Percentiles rank a stretch among this genome's conserved stretches.
Conservation (phyloP, 2,329 filamentous ascomycete species). For the Fusarium burgessii region DNA sequence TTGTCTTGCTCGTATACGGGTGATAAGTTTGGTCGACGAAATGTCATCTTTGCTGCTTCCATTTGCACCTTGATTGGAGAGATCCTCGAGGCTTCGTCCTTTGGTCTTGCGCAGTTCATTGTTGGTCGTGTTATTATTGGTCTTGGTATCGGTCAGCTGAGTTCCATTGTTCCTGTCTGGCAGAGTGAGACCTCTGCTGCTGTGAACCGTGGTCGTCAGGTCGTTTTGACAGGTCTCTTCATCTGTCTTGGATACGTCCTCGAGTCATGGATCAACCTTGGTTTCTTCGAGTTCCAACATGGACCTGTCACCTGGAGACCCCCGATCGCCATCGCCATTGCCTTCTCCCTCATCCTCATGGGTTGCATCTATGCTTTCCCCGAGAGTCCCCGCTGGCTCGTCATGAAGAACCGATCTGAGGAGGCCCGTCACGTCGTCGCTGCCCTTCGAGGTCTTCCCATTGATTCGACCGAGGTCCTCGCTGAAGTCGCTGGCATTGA, state of each 20-base stretch:
- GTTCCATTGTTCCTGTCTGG: constrained; percentile 66
- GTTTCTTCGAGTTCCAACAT: constrained; percentile 51
- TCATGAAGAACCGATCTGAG: constrained; percentile 49
- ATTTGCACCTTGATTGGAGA: constrained; percentile 65
- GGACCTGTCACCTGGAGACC: constrained; percentile 53
- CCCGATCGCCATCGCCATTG: constrained; percentile 52
- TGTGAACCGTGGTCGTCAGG: constrained; percentile 60
- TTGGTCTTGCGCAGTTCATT: constrained; percentile 51
- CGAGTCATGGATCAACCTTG: constrained; percentile 60
- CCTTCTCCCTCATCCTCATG: constrained; percentile 51
- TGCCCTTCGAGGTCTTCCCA: constrained; percentile 53
- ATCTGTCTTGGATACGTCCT: constrained; percentile 58
- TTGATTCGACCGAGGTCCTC: constrained; percentile 53
- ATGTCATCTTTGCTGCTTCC: constrained; percentile 66
- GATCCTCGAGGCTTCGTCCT: constrained; percentile 65
- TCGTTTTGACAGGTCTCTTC: constrained; percentile 64
- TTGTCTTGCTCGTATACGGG: constrained; percentile 58
- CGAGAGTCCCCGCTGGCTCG: constrained; percentile 54
- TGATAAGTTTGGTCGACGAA: constrained; percentile 68
- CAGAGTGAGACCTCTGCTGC: constrained; percentile 64
- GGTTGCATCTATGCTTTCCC: constrained; percentile 51
- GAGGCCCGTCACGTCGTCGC: constrained; percentile 52
- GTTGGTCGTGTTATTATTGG: constrained; percentile 64
- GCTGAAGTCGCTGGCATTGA: constrained; percentile 62
- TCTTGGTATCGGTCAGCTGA: constrained; percentile 64